Percentiles rank a stretch among this genome's conserved stretches.
phyloP scores from a whole-genome alignment of 2,329 filamentous ascomycete genomes.

The Teratosphaeriaceae sp. region DNA sequence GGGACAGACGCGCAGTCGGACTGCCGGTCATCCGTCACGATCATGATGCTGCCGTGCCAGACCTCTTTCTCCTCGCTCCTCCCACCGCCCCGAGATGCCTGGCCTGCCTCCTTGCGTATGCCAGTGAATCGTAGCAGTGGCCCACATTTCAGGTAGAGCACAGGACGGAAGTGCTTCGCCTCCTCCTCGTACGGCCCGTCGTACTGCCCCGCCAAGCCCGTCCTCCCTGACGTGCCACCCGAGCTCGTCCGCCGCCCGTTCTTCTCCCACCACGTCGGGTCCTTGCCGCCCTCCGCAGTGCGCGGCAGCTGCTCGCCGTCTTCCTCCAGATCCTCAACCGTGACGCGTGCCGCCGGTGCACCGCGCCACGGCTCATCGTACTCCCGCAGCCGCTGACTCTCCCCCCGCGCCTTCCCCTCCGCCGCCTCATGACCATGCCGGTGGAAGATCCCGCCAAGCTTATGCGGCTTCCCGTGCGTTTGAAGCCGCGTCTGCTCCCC shows the following conservation, averaged over 20 bases:
- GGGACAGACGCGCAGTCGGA: constrained; percentile 78
- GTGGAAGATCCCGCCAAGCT: constrained; percentile 33
- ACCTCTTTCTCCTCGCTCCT: constrained; percentile 63
- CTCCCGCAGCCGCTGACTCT: no score
- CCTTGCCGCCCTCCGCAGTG: constrained; percentile 7
- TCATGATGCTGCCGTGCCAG: constrained; percentile 93
- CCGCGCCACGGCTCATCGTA: no score
- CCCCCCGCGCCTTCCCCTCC: constrained; percentile 53
- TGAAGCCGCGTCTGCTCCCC: constrained; percentile 11
- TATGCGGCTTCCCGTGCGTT: constrained; percentile 25
- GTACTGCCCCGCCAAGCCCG: constrained; percentile 36
- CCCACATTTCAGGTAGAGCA: constrained; percentile 80
- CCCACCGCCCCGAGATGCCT: constrained; percentile 29
- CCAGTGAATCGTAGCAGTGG: constrained; percentile 87
- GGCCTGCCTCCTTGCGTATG: constrained; percentile 54
- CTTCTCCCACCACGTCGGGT: constrained; percentile 68
- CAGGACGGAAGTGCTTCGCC: constrained; percentile 69
- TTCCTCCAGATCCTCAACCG: constrained; percentile 38
- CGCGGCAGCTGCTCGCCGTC: constrained; percentile 23
- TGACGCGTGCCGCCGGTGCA: constrained; percentile 34
- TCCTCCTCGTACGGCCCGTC: constrained; percentile 61
- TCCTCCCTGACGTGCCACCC: constrained; percentile 23
- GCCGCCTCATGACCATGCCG: constrained; percentile 39
- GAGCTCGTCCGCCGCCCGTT: constrained; percentile 17
- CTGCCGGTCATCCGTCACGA: constrained; percentile 78